Percentiles rank a stretch among this genome's conserved stretches.
phyloP scores from a whole-genome alignment of 345 rosid genomes.

The Mallotus nudiflorus region DNA sequence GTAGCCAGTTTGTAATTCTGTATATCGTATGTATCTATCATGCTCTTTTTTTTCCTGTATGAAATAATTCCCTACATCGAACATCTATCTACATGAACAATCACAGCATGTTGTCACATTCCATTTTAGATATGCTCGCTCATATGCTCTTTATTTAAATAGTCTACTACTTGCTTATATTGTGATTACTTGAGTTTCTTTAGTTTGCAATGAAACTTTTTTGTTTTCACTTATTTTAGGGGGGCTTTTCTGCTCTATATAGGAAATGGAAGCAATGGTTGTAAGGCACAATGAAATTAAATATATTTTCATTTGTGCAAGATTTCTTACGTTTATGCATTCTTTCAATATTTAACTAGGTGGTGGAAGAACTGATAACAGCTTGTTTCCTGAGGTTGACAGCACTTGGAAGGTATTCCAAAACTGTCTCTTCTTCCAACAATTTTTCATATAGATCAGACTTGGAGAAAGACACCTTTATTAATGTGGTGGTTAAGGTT shows the following conservation, averaged over 20 bases:
- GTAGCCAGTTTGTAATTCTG: no score
- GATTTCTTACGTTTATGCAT: slow-evolving; percentile 18
- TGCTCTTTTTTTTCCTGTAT: background rate
- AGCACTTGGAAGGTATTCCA: slow-evolving; percentile 88
- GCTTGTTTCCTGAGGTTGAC: slow-evolving; percentile 95
- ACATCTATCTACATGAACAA: background rate
- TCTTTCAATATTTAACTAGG: slow-evolving; percentile 38
- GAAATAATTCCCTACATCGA: background rate
- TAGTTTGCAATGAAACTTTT: background rate
- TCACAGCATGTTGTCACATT: no score
- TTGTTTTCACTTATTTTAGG: background rate
- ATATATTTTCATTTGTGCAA: background rate
- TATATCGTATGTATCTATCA: no score
- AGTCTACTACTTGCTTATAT: background rate
- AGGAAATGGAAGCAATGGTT: background rate
- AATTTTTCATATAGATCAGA: background rate
- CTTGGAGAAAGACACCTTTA: background rate
- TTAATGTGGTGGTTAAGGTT: background rate
- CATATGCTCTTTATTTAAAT: background rate
- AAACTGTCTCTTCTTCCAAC: slow-evolving; percentile 24
- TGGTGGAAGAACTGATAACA: slow-evolving; percentile 55
- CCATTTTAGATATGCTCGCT: background rate
- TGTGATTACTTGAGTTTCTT: background rate
- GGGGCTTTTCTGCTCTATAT: background rate
- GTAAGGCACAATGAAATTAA: background rate